Base-by-base conservation (phyloP, 2,329 filamentous ascomycete genomes). In the Cladosporium halotolerans region DNA sequence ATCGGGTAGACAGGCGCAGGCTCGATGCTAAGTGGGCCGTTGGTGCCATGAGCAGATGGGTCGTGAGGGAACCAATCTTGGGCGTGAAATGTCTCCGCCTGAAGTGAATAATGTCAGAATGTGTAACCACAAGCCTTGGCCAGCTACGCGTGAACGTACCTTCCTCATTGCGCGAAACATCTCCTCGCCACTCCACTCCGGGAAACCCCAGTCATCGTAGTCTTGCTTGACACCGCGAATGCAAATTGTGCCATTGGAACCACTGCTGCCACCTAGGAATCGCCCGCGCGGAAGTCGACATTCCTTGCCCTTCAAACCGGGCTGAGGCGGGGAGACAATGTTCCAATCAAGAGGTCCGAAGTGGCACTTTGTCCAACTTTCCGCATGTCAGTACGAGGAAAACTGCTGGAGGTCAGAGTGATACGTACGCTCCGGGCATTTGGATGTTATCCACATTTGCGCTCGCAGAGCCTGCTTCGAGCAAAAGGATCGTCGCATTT, bases 261-360 rank as follows among this genome's bases (percentile, higher is more conserved):
- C 73, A 59, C 69, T 72, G 45, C 64, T 69, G 13, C 72, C 72
- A 10, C 72, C 71, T 2, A 75, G 62, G 52, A 74, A 74, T 19
- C 68, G 68, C 3, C 73, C 73, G 49, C 73, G 65, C 45, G 69
- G 73, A 39, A 75, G 61, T 54, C 72, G 72, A 36, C 73, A 70
- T 53, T 72, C 67, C 14, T 70, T 70, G 51, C 68, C 65, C 10
- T 73, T 62, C 8, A 74, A 62, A 1, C 71, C 70, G 9, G 66
- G 51, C 63, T 72, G 73, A 1, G 71, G 67, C 13, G 65, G 60
- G 1, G 70, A 72, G 28, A 73, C 56, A 13, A 76, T 63, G 55
- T 76, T 76, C 73, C 73, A 76, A 56, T 75, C 73, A 0, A 70
- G 70, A 34, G 73, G 67, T 0, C 67, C 62, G 58, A 73, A 71